phyloP scores from a whole-genome alignment of 2,329 filamentous ascomycete species.

The Cytospora piceae region DNA sequence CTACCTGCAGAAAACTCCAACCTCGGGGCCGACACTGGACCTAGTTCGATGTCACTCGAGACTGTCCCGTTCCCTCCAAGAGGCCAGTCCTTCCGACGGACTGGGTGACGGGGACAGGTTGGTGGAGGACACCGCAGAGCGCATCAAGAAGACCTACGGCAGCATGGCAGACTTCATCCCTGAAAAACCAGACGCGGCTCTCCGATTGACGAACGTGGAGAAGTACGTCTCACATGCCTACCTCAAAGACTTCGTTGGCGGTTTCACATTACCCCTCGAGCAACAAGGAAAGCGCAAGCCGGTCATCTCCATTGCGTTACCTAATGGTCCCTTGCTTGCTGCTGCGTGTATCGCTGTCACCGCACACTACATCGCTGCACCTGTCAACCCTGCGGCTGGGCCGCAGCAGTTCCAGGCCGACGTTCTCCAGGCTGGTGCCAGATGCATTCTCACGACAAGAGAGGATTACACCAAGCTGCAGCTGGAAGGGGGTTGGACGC shows the following conservation, averaged over 20 bases:
- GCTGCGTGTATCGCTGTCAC: conserved; percentile 33
- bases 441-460: conserved; percentile 25
- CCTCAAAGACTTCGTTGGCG: conserved; percentile 18
- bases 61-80: conserved; percentile 13
- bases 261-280: conserved; percentile 20
- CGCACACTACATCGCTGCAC: conserved; percentile 31
- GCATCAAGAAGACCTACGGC: conserved; percentile 27
- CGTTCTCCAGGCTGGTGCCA: conserved; percentile 25
- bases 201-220: conserved; percentile 13
- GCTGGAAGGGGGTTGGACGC: conserved; percentile 10
- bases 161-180: conserved; percentile 26
- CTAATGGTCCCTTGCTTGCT: conserved; percentile 32
- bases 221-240: conserved; percentile 21
- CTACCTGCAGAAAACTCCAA: conserved; percentile 11
- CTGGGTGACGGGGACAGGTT: background rate
- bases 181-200: conserved; percentile 16
- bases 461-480: conserved; percentile 23
- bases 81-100: conserved; percentile 9
- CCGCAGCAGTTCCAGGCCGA: conserved; percentile 32
- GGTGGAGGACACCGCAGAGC: conserved; percentile 13
- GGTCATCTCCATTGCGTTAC: conserved; percentile 30
- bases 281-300: conserved; percentile 10
- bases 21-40: conserved; percentile 21
- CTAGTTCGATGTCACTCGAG: conserved; percentile 24
- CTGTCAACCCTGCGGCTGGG: conserved; percentile 29